Conservation (phyloP, 305 asterid genomes). For the Caryopteris hybrid region DNA sequence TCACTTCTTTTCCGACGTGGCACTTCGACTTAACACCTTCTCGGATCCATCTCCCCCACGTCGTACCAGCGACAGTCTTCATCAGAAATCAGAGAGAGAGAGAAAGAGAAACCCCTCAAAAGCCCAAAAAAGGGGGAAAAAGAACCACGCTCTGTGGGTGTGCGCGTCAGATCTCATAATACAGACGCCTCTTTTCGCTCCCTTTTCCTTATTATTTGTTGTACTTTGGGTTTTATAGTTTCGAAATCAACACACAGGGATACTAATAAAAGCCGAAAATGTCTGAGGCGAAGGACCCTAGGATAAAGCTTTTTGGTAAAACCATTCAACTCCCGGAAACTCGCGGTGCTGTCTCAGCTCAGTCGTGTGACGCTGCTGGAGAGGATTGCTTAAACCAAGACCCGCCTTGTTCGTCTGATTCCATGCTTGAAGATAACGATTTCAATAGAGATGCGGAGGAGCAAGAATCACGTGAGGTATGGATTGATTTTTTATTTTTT, state of each 20-base stretch:
- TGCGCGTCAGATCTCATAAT: slow-evolving; percentile 40
- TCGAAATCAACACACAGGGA: not conserved
- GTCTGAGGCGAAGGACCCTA: slow-evolving; percentile 49
- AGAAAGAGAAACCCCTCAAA: not conserved
- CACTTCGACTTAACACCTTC: slow-evolving; percentile 19
- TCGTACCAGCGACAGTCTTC: not conserved
- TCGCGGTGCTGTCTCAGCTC: slow-evolving; percentile 23
- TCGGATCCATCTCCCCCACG: slow-evolving; percentile 27
- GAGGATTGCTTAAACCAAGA: slow-evolving; percentile 35
- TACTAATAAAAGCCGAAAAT: slow-evolving; percentile 9
- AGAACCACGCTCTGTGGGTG: slow-evolving; percentile 17
- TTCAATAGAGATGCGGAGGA: slow-evolving; percentile 36
- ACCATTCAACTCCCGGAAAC: slow-evolving; percentile 65
- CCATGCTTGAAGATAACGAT: slow-evolving; percentile 33
- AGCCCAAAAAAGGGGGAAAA: not conserved
- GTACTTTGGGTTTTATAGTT: not conserved
- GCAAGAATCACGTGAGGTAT: slow-evolving; percentile 48
- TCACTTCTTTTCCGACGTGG: slow-evolving; percentile 54
- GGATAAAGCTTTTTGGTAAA: slow-evolving; percentile 70
- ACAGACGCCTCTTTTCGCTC: slow-evolving; percentile 1
- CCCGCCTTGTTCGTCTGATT: slow-evolving; percentile 36
- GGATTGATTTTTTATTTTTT: not conserved
- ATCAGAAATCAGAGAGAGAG: not conserved
- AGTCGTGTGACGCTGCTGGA: slow-evolving; percentile 22
- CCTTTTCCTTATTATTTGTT: not conserved